Conservation (phyloP, 495 filamentous ascomycete genomes). For the Lichina pygmaea region DNA sequence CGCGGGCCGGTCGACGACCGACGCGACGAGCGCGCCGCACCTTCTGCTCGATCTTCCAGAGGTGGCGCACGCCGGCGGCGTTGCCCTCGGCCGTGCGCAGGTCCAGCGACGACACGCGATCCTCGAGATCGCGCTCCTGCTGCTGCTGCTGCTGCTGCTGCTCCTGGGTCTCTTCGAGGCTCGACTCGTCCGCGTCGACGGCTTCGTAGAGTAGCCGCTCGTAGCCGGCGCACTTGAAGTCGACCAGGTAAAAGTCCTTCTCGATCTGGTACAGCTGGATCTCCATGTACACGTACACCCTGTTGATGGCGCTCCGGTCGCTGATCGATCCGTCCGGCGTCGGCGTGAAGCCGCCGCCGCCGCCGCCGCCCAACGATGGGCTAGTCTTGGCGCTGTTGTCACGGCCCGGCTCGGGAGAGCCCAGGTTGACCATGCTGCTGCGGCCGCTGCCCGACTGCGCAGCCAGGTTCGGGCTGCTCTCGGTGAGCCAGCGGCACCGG, state of each 20-base stretch:
- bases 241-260: conserved; percentile 75
- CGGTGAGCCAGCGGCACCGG: conserved; percentile 59
- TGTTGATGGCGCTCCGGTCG: background rate
- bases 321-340: conserved; percentile 15
- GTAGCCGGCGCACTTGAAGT: conserved; percentile 98
- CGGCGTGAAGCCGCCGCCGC: background rate
- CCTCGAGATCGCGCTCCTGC: conserved; percentile 11
- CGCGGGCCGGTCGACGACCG: conserved; percentile 11
- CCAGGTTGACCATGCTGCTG: conserved; percentile 17
- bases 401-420: conserved; percentile 17
- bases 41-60: background rate
- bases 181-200: conserved; percentile 12
- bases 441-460: conserved; percentile 23
- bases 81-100: conserved; percentile 5
- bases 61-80: conserved; percentile 1
- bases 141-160: conserved; percentile 1
- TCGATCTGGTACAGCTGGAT: conserved; percentile 96
- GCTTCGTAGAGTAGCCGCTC: conserved; percentile 32
- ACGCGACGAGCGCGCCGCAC: conserved; percentile 16
- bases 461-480: conserved; percentile 32
- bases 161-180: conserved; percentile 9
- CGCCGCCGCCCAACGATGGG: conserved; percentile 12
- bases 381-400: conserved; percentile 12
- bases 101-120: background rate
- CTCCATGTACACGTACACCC: conserved; percentile 61